Percentiles rank a stretch among this genome's conserved stretches.
These are phyloP conservation scores for Leccinum boreale DNA, from an alignment of 768 basidiomycete species.

Conservation along the genomic window DNA sequence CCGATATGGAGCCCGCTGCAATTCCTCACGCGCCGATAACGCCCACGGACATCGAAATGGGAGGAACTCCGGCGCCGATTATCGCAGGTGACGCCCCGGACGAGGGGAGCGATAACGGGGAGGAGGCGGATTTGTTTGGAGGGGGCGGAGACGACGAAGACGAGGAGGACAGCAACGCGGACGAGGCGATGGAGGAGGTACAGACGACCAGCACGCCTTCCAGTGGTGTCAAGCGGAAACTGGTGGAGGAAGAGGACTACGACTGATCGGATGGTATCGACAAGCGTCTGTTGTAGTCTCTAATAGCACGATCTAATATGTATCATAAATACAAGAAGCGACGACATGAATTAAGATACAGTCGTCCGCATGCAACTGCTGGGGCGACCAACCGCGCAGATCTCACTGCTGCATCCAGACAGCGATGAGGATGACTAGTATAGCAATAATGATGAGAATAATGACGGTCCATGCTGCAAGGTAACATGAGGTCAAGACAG, in stretches of 20 bases:
- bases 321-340: constrained; percentile 25
- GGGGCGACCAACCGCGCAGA: background rate
- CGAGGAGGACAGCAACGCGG: constrained; percentile 46
- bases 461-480: constrained; percentile 38
- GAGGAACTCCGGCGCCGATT: constrained; percentile 32
- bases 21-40: constrained; percentile 45
- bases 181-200: constrained; percentile 79
- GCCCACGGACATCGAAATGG: constrained; percentile 64
- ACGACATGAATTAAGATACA: background rate
- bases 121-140: constrained; percentile 73
- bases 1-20: constrained; percentile 67
- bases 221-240: constrained; percentile 72
- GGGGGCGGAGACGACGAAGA: constrained; percentile 75
- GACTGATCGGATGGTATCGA: constrained; percentile 42
- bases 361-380: background rate
- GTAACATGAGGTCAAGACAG: constrained; percentile 27
- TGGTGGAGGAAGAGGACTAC: constrained; percentile 87
- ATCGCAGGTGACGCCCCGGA: constrained; percentile 42
- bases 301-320: constrained; percentile 24
- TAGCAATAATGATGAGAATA: constrained; percentile 39
- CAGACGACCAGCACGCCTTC: constrained; percentile 49
- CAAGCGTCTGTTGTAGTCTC: constrained; percentile 5
- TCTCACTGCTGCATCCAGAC: constrained; percentile 33
- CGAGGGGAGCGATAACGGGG: constrained; percentile 66
- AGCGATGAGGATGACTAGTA: constrained; percentile 43